Percentiles rank a stretch among this genome's conserved stretches.
Evolutionary conservation across 306 rosid species (phyloP).

Genomic region (Inga oerstediana): DNA sequence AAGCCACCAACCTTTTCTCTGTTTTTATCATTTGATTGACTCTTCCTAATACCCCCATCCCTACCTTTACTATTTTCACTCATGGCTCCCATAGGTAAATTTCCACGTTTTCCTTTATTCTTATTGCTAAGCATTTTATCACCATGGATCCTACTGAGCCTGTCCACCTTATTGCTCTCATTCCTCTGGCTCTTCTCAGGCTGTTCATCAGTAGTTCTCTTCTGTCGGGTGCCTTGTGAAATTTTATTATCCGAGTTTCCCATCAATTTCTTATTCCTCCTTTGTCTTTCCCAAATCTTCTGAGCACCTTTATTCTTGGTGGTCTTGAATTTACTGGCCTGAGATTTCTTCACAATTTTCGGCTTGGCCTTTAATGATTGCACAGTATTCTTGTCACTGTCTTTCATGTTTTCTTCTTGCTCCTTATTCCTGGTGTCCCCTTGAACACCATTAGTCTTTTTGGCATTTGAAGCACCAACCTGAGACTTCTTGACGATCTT

Average conservation of each 20-base stretch:
- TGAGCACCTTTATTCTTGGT: slow-evolving; percentile 31
- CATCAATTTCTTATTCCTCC: slow-evolving; percentile 33
- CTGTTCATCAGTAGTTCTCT: slow-evolving; percentile 27
- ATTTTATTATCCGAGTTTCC: slow-evolving; percentile 33
- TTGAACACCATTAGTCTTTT: neutral
- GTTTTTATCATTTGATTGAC: slow-evolving; percentile 35
- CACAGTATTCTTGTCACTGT: slow-evolving; percentile 45
- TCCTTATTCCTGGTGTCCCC: slow-evolving; percentile 26
- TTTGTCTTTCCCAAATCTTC: slow-evolving; percentile 33
- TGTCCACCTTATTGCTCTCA: slow-evolving; percentile 33
- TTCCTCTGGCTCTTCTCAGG: slow-evolving; percentile 39
- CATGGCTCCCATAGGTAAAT: slow-evolving; percentile 27
- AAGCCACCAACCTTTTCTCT: slow-evolving; percentile 72
- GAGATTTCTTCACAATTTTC: slow-evolving; percentile 56
- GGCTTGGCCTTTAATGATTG: slow-evolving; percentile 59
- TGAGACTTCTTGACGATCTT: neutral
- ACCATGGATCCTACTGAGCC: slow-evolving; percentile 24
- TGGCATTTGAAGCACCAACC: neutral
- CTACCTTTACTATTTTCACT: slow-evolving; percentile 39
- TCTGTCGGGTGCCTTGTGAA: slow-evolving; percentile 16
- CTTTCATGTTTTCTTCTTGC: slow-evolving; percentile 28
- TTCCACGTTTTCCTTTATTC: slow-evolving; percentile 29
- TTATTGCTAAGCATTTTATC: slow-evolving; percentile 32
- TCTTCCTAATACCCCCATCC: slow-evolving; percentile 35
- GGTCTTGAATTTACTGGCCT: slow-evolving; percentile 34